These are phyloP conservation scores for Fraxinus pennsylvanica DNA, from an alignment of 257 asterid species.

Conservation along the genomic window DNA sequence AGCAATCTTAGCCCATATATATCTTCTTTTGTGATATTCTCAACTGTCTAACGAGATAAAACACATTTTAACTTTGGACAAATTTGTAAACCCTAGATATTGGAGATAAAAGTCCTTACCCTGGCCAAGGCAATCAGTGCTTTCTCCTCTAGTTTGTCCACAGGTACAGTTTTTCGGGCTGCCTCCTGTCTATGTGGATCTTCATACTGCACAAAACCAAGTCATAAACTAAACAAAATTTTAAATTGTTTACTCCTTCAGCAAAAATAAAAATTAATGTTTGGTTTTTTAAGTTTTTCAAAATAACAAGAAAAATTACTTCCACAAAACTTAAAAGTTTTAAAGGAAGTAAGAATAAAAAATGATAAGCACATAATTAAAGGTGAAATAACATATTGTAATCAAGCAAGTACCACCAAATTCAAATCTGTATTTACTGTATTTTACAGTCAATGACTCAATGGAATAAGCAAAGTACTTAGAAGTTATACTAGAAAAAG, in stretches of 20 bases:
- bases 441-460: not conserved
- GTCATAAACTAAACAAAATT: constrained; percentile 20
- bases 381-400: constrained; percentile 6
- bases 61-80: not conserved
- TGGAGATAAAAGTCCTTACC: constrained; percentile 47
- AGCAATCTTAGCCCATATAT: not conserved
- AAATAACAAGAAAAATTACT: constrained; percentile 6
- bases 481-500: constrained; percentile 8
- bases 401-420: not conserved
- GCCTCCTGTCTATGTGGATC: constrained; percentile 72
- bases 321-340: constrained; percentile 1
- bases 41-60: not conserved
- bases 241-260: constrained; percentile 12
- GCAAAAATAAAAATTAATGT: not conserved
- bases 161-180: constrained; percentile 77
- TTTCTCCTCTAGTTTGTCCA: constrained; percentile 91
- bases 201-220: constrained; percentile 66
- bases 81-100: constrained; percentile 16
- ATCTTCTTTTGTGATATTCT: not conserved
- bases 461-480: constrained; percentile 1
- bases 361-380: constrained; percentile 9
- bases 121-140: constrained; percentile 84
- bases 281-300: constrained; percentile 16
- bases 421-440: not conserved
- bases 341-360: constrained; percentile 6